phyloP scores from a whole-genome alignment of 768 basidiomycete genomes.

The Podaxis mareebaensis region DNA sequence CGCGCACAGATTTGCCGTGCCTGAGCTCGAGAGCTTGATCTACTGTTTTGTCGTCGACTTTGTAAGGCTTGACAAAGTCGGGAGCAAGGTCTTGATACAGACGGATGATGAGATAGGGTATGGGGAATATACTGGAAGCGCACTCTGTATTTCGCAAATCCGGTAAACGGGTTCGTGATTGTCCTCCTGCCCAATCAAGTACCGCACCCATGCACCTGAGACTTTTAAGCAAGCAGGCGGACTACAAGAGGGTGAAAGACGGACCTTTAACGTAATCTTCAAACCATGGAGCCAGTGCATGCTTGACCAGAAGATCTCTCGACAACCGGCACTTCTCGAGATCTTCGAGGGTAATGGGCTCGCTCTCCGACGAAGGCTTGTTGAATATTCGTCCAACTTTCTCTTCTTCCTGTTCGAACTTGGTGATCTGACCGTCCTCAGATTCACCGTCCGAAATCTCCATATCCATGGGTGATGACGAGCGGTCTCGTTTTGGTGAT shows the following conservation, averaged over 20 bases:
- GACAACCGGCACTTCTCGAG: constrained; percentile 64
- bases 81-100: constrained; percentile 44
- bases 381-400: constrained; percentile 50
- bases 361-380: constrained; percentile 33
- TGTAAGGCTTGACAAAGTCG: constrained; percentile 65
- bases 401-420: constrained; percentile 74
- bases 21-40: constrained; percentile 73
- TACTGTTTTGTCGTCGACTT: constrained; percentile 61
- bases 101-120: constrained; percentile 7
- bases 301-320: constrained; percentile 69
- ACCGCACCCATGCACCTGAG: constrained; percentile 84
- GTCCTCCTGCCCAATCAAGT: constrained; percentile 68
- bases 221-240: constrained; percentile 41
- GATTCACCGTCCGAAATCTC: constrained; percentile 86
- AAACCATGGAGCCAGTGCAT: constrained; percentile 81
- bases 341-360: constrained; percentile 56
- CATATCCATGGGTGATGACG: constrained; percentile 84
- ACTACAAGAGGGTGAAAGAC: constrained; percentile 21
- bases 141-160: constrained; percentile 78
- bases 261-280: constrained; percentile 78
- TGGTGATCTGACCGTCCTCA: constrained; percentile 78
- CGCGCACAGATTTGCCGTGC: constrained; percentile 65
- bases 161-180: constrained; percentile 62
- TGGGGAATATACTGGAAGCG: constrained; percentile 29
- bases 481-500: constrained; percentile 63